A percentile compares a stretch with the other conserved stretches of the same genome.
phyloP scores from a whole-genome alignment of 2,329 filamentous ascomycete species.

The Scytalidium lignicola region DNA sequence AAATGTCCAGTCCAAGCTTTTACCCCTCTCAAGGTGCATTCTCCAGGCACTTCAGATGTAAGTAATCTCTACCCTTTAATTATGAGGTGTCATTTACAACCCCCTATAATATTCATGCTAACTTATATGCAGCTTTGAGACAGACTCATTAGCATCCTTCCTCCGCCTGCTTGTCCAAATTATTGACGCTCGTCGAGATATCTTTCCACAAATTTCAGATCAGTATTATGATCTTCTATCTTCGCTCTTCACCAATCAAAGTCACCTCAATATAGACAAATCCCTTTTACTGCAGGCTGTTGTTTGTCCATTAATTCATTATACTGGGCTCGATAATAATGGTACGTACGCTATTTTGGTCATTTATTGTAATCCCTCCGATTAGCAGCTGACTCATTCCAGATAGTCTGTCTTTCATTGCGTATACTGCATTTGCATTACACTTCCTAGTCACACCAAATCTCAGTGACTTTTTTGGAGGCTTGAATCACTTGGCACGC shows the following conservation, averaged over 20 bases:
- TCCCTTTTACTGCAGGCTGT: constrained; percentile 17
- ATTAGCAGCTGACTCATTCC: constrained; percentile 4
- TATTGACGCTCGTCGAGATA: constrained; percentile 13
- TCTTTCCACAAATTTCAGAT: constrained; percentile 19
- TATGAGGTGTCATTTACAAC: too few relatives aligned
- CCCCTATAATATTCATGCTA: constrained; percentile 3
- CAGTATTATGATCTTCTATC: constrained; percentile 26
- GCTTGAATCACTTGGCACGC: constrained; percentile 18
- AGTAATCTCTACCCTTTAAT: constrained; percentile 4
- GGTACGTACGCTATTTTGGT: constrained; percentile 7
- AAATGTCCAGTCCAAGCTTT: constrained; percentile 17
- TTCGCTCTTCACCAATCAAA: constrained; percentile 9
- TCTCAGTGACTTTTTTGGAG: constrained; percentile 16
- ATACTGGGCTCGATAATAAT: constrained; percentile 5
- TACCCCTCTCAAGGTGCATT: constrained; percentile 17
- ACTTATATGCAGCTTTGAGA: constrained; percentile 13
- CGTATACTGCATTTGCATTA: constrained; percentile 24
- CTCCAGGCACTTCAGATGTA: constrained; percentile 23
- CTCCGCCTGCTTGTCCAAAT: constrained; percentile 21
- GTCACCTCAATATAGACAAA: constrained; percentile 7
- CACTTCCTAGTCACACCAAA: constrained; percentile 26
- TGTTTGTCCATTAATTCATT: constrained; percentile 15
- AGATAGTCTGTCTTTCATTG: constrained; percentile 15
- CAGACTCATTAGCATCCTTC: constrained; percentile 11
- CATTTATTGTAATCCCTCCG: not conserved